phyloP scores from a whole-genome alignment of 2,329 filamentous ascomycete genomes.

The Fusarium sp. region DNA sequence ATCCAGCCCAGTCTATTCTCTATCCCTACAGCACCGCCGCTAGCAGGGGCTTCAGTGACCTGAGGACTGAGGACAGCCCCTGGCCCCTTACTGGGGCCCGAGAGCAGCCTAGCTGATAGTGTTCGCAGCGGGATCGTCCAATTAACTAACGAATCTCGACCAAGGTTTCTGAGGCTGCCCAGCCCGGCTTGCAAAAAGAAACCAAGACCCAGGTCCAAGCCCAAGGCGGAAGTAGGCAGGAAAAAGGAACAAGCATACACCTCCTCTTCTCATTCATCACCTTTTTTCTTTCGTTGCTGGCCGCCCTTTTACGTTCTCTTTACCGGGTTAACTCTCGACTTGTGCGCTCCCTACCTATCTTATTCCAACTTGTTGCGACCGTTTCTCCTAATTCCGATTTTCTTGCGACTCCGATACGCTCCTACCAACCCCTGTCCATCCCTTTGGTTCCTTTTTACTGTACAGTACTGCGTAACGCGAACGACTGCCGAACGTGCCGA shows the following conservation, averaged over 20 bases:
- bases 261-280: slow-evolving; percentile 35
- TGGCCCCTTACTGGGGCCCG: slow-evolving; percentile 32
- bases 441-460: slow-evolving; percentile 40
- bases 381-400: slow-evolving; percentile 26
- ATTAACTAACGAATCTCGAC: slow-evolving; percentile 32
- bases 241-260: slow-evolving; percentile 41
- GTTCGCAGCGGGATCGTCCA: slow-evolving; percentile 15
- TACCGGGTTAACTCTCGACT: slow-evolving; percentile 15
- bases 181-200: slow-evolving; percentile 22
- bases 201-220: slow-evolving; percentile 20
- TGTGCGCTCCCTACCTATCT: slow-evolving; percentile 29
- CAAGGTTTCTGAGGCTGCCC: slow-evolving; percentile 31
- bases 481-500: slow-evolving; percentile 45
- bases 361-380: slow-evolving; percentile 21
- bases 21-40: slow-evolving; percentile 18
- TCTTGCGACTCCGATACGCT: slow-evolving; percentile 25
- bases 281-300: slow-evolving; percentile 41
- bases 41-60: slow-evolving; percentile 34
- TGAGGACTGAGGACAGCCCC: slow-evolving; percentile 37
- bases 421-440: slow-evolving; percentile 29
- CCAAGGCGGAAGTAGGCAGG: slow-evolving; percentile 35
- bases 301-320: slow-evolving; percentile 35
- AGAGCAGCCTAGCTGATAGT: slow-evolving; percentile 18
- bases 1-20: neutral
- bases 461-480: slow-evolving; percentile 43